These are phyloP conservation scores for Hypoxylon sp. DNA, from an alignment of 2,329 filamentous ascomycete species.

Conservation along the genomic window DNA sequence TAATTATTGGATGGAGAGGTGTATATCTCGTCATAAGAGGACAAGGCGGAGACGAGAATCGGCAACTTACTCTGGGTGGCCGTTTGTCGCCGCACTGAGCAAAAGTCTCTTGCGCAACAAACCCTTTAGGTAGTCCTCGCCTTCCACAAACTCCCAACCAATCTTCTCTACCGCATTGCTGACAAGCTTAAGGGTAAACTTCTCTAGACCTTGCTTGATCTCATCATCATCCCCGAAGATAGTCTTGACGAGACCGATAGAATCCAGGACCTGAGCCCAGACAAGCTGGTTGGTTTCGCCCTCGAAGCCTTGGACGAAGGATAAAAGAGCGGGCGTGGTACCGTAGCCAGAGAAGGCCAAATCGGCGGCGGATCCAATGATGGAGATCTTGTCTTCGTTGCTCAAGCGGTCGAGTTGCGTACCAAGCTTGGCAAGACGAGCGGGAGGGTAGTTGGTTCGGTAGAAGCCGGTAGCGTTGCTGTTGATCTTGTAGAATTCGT, in stretches of 20 bases:
- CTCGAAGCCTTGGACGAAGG: slow-evolving; percentile 85
- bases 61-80: slow-evolving; percentile 74
- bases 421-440: slow-evolving; percentile 81
- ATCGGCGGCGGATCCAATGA: slow-evolving; percentile 88
- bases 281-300: slow-evolving; percentile 86
- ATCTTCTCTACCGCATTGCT: slow-evolving; percentile 77
- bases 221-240: slow-evolving; percentile 81
- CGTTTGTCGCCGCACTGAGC: slow-evolving; percentile 75
- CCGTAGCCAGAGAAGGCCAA: slow-evolving; percentile 88
- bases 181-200: slow-evolving; percentile 81
- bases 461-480: slow-evolving; percentile 88
- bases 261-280: slow-evolving; percentile 84
- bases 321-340: slow-evolving; percentile 81
- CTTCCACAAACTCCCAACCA: slow-evolving; percentile 83
- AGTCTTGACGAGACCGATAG: slow-evolving; percentile 79
- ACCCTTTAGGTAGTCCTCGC: slow-evolving; percentile 82
- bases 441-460: slow-evolving; percentile 90
- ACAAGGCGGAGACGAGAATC: slow-evolving; percentile 6
- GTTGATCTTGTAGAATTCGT: slow-evolving; percentile 94
- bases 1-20: background rate
- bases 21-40: background rate
- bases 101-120: slow-evolving; percentile 87
- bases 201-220: slow-evolving; percentile 76
- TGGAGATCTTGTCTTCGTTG: slow-evolving; percentile 89
- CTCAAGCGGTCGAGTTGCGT: slow-evolving; percentile 78